Evolutionary conservation across 1,284 basidiomycete species (phyloP).

Genomic region (Tilletia caries): DNA sequence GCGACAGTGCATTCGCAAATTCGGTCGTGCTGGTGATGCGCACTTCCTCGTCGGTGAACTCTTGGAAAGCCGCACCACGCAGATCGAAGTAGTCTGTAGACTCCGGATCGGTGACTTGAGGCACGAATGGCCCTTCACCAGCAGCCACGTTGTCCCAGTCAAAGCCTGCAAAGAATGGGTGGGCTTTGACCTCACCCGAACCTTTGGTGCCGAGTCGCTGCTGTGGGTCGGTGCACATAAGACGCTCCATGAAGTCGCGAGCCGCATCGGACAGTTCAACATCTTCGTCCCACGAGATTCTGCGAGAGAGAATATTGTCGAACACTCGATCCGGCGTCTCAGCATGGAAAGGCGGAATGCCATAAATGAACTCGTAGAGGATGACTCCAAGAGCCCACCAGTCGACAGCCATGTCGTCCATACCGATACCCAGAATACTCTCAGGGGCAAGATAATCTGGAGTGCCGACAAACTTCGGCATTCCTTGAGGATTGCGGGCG

Average conservation of each 20-base stretch:
- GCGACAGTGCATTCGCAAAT: slow-evolving; percentile 30
- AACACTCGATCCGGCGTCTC: slow-evolving; percentile 96
- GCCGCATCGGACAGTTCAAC: slow-evolving; percentile 82
- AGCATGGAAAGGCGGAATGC: slow-evolving; percentile 94
- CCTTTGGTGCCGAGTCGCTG: slow-evolving; percentile 81
- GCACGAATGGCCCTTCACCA: slow-evolving; percentile 89
- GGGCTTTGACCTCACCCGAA: slow-evolving; percentile 85
- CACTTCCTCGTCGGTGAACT: slow-evolving; percentile 72
- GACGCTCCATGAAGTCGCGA: slow-evolving; percentile 81
- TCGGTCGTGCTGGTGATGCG: slow-evolving; percentile 25
- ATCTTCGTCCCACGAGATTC: slow-evolving; percentile 91
- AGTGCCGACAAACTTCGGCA: slow-evolving; percentile 81
- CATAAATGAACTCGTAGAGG: slow-evolving; percentile 96
- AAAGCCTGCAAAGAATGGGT: slow-evolving; percentile 84
- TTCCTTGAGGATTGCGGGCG: slow-evolving; percentile 37
- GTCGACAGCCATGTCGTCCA: slow-evolving; percentile 92
- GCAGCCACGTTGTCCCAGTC: slow-evolving; percentile 89
- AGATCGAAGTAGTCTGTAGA: slow-evolving; percentile 99
- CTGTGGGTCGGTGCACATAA: slow-evolving; percentile 78
- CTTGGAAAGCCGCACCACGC: slow-evolving; percentile 80
- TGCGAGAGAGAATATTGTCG: slow-evolving; percentile 95
- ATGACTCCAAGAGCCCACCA: slow-evolving; percentile 99
- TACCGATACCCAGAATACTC: slow-evolving; percentile 89
- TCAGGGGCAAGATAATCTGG: slow-evolving; percentile 96
- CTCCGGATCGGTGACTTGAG: slow-evolving; percentile 89